Conservation (phyloP, 768 basidiomycete species). For the Filobasidium wieringae region DNA sequence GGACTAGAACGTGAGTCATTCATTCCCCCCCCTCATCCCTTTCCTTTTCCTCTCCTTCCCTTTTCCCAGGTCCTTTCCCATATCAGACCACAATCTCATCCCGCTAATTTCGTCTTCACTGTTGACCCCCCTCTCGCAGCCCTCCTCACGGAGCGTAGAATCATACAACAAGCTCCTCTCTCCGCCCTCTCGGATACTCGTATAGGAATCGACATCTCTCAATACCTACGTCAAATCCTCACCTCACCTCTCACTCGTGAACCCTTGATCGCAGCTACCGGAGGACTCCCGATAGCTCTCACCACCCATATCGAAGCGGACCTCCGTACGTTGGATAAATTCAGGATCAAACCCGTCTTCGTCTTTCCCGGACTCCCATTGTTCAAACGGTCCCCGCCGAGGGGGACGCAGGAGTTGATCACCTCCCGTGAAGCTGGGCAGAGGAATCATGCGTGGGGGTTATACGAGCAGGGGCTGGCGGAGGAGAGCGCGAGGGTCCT, state of each 20-base stretch:
- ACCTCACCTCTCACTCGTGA: slow-evolving; percentile 60
- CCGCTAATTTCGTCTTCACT: background rate
- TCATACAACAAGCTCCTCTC: slow-evolving; percentile 68
- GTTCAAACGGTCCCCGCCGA: slow-evolving; percentile 58
- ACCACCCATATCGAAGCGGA: slow-evolving; percentile 68
- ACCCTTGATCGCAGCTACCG: slow-evolving; percentile 84
- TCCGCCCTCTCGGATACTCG: slow-evolving; percentile 76
- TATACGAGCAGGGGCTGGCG: slow-evolving; percentile 85
- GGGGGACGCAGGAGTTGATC: slow-evolving; percentile 42
- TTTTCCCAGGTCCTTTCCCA: background rate
- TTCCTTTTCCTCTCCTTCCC: background rate
- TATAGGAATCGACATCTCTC: slow-evolving; percentile 89
- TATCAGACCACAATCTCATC: background rate
- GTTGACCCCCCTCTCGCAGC: background rate
- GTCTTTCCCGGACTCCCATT: slow-evolving; percentile 84
- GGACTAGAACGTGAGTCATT: slow-evolving; percentile 26
- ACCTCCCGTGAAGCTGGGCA: slow-evolving; percentile 28
- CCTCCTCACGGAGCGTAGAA: slow-evolving; percentile 56
- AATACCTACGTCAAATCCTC: slow-evolving; percentile 69
- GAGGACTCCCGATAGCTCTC: slow-evolving; percentile 82
- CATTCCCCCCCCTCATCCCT: background rate
- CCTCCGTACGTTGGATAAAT: slow-evolving; percentile 75
- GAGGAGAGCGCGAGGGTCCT: slow-evolving; percentile 60
- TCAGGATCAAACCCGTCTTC: slow-evolving; percentile 95
- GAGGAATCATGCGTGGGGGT: slow-evolving; percentile 64